Percentiles rank a stretch among this genome's conserved stretches.
Conservation (phyloP, 192 early-diverging fungal genomes). For the Entophlyctis helioformis region DNA sequence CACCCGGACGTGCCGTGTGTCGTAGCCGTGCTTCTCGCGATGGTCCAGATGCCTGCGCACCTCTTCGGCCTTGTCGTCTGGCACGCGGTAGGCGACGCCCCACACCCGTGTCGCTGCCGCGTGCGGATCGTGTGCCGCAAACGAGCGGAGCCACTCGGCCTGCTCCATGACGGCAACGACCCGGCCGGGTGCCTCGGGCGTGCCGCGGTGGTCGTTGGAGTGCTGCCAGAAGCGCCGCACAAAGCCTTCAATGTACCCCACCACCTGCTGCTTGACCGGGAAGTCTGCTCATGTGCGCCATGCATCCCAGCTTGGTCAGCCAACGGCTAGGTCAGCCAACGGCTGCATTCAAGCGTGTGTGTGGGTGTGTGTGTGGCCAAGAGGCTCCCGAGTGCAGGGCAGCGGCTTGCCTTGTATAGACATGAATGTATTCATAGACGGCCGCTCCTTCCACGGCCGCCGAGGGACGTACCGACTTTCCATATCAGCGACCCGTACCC, state of each 20-base stretch:
- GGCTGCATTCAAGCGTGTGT: too few relatives aligned
- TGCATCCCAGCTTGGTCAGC: too few relatives aligned
- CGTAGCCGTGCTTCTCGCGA: constrained; percentile 89
- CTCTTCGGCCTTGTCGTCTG: constrained; percentile 42
- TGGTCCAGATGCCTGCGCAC: constrained; percentile 70
- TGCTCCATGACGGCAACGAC: constrained; percentile 73
- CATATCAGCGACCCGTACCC: constrained; percentile 62
- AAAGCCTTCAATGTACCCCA: constrained; percentile 56
- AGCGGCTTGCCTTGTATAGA: too few relatives aligned
- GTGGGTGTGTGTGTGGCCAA: too few relatives aligned
- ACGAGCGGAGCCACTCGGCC: constrained; percentile 45
- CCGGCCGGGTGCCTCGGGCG: constrained; percentile 58
- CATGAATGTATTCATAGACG: too few relatives aligned
- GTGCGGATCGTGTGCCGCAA: constrained; percentile 10
- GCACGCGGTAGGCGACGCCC: constrained; percentile 76
- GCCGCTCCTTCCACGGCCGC: too few relatives aligned
- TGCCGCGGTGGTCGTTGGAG: constrained; percentile 80
- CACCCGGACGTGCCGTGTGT: too few relatives aligned
- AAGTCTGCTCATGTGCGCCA: constrained; percentile 52
- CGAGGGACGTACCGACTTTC: constrained; percentile 29
- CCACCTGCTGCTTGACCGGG: constrained; percentile 28
- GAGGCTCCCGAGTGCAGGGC: too few relatives aligned
- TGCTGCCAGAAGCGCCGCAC: constrained; percentile 72
- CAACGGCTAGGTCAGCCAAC: too few relatives aligned
- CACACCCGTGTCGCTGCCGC: constrained; percentile 25